Percentiles rank a stretch among this genome's conserved stretches.
Conservation (phyloP, 805 yeast genomes). For the Saturnispora gosingensis region DNA sequence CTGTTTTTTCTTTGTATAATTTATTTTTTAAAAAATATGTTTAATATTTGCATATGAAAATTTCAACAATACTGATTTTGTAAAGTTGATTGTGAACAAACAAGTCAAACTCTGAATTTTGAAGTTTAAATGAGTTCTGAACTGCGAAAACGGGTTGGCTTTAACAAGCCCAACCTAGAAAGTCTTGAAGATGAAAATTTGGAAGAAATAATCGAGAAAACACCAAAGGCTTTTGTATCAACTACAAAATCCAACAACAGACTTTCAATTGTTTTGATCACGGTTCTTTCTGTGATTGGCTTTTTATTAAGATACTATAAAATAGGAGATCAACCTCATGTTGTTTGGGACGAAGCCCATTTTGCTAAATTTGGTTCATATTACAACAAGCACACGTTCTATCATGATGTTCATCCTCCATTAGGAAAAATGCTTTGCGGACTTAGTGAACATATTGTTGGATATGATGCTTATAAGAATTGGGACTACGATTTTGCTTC, state of each 20-base stretch:
- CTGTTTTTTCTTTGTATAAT: not conserved
- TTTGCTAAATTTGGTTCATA: conserved; percentile 84
- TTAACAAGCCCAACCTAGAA: not conserved
- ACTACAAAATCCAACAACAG: not conserved
- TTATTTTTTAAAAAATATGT: not conserved
- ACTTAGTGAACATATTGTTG: conserved; percentile 69
- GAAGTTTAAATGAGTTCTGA: not conserved
- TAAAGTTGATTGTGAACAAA: not conserved
- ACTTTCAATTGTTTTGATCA: not conserved
- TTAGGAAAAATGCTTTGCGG: conserved; percentile 77
- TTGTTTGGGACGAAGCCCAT: conserved; percentile 97
- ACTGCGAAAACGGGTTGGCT: not conserved
- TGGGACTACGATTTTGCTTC: conserved; percentile 58
- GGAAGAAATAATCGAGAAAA: not conserved
- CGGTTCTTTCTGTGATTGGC: not conserved
- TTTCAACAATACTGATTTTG: not conserved
- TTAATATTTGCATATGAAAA: not conserved
- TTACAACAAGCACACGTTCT: conserved; percentile 68
- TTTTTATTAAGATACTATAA: conserved; percentile 30
- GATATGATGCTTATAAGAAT: conserved; percentile 42
- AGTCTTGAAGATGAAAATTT: not conserved
- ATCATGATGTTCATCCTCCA: conserved; percentile 85
- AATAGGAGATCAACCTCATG: conserved; percentile 62
- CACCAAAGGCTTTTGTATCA: not conserved
- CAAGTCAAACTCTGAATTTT: not conserved